phyloP scores from a whole-genome alignment of 2,329 filamentous ascomycete species.

The Ophiostoma australiae region DNA sequence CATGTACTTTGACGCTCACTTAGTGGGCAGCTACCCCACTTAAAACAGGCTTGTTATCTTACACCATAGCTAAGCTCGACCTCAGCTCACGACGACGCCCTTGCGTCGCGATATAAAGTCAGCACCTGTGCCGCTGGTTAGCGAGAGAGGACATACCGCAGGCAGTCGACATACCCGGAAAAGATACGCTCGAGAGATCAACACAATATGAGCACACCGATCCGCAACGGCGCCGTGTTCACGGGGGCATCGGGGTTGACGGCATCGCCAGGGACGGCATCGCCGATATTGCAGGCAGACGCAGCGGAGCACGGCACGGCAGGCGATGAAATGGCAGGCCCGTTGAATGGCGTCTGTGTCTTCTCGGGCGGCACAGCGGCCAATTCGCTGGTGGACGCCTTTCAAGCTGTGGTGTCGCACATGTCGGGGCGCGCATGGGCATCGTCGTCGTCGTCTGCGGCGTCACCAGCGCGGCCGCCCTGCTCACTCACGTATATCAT shows the following conservation, averaged over 20 bases:
- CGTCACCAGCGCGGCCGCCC: conserved; percentile 46
- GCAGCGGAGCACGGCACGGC: background rate
- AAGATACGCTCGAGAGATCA: background rate
- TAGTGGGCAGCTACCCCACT: conserved; percentile 12
- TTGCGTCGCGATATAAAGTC: background rate
- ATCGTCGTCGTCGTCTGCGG: background rate
- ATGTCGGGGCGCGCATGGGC: conserved; percentile 10
- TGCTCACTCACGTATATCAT: conserved; percentile 79
- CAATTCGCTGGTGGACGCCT: conserved; percentile 89
- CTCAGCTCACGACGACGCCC: background rate
- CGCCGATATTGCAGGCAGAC: conserved; percentile 9
- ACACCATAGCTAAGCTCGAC: conserved; percentile 14
- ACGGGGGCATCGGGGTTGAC: background rate
- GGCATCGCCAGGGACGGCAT: conserved; percentile 16
- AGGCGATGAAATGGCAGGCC: background rate
- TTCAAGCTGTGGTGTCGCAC: conserved; percentile 53
- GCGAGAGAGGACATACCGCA: no score
- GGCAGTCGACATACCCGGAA: background rate
- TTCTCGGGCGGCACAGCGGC: conserved; percentile 94
- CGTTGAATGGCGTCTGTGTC: conserved; percentile 60
- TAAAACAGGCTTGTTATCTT: conserved; percentile 14
- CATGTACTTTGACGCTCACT: background rate
- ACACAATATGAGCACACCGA: background rate
- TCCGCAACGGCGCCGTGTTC: background rate
- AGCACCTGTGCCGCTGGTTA: background rate